Evolutionary conservation across 2,329 filamentous ascomycete genomes (phyloP).

Genomic region (Leptographium flavum): DNA sequence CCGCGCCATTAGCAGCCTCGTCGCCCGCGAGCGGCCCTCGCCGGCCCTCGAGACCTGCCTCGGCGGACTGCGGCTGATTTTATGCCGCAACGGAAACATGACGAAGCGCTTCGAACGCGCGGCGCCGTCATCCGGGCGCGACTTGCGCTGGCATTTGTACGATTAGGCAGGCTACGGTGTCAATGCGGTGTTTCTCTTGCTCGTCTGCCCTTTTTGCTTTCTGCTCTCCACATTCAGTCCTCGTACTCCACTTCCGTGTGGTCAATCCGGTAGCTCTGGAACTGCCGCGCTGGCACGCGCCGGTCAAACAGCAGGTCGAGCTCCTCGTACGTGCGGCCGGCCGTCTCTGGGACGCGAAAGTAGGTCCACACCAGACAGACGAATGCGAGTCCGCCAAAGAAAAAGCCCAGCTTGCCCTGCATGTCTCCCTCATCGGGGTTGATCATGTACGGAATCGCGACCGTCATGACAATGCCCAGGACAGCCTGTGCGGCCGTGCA

Average conservation of each 20-base stretch:
- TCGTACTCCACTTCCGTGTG: not conserved
- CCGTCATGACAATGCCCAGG: slow-evolving; percentile 26
- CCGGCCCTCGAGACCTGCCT: slow-evolving; percentile 16
- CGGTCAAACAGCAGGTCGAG: slow-evolving; percentile 40
- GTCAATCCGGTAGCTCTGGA: slow-evolving; percentile 15
- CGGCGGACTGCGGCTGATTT: slow-evolving; percentile 16
- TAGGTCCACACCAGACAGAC: slow-evolving; percentile 34
- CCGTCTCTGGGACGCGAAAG: slow-evolving; percentile 39
- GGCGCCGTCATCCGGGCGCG: not conserved
- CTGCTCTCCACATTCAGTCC: too few relatives aligned
- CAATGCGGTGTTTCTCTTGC: too few relatives aligned
- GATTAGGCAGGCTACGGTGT: not conserved
- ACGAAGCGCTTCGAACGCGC: not conserved
- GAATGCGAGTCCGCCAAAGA: slow-evolving; percentile 31
- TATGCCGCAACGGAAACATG: slow-evolving; percentile 5
- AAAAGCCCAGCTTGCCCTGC: slow-evolving; percentile 30
- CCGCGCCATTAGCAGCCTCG: slow-evolving; percentile 17
- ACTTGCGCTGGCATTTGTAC: not conserved
- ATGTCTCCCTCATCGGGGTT: slow-evolving; percentile 27
- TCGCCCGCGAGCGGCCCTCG: slow-evolving; percentile 14
- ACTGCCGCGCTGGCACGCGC: slow-evolving; percentile 23
- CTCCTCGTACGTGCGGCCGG: slow-evolving; percentile 38
- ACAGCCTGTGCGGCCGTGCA: slow-evolving; percentile 27
- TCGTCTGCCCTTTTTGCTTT: too few relatives aligned
- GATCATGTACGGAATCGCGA: slow-evolving; percentile 29